Percentiles rank a stretch among this genome's conserved stretches.
Conservation (phyloP, 495 filamentous ascomycete genomes). For the Tuber microsphaerosporum region DNA sequence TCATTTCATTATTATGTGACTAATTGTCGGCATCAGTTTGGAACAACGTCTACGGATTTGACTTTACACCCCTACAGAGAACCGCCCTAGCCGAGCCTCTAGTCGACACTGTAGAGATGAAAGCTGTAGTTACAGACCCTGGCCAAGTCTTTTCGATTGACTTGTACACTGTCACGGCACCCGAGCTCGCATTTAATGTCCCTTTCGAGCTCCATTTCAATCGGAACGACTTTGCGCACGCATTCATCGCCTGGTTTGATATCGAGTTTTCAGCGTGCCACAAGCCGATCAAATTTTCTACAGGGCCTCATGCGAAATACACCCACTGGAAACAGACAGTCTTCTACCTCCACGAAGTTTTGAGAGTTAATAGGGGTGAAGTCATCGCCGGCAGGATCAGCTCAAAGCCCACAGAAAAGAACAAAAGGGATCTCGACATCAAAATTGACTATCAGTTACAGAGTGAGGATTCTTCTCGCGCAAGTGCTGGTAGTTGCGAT, state of each 20-base stretch:
- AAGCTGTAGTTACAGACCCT: slow-evolving; percentile 73
- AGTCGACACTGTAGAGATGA: slow-evolving; percentile 72
- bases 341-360: slow-evolving; percentile 75
- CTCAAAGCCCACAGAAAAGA: slow-evolving; percentile 86
- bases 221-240: slow-evolving; percentile 59
- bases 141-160: slow-evolving; percentile 69
- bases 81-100: slow-evolving; percentile 77
- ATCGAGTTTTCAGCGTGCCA: slow-evolving; percentile 62
- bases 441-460: slow-evolving; percentile 73
- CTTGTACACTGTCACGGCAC: slow-evolving; percentile 65
- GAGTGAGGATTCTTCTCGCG: slow-evolving; percentile 61
- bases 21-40: slow-evolving; percentile 56
- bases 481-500: slow-evolving; percentile 61
- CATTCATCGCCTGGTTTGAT: slow-evolving; percentile 73
- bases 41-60: slow-evolving; percentile 97
- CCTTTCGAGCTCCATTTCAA: slow-evolving; percentile 52
- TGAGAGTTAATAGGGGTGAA: slow-evolving; percentile 76
- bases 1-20: slow-evolving; percentile 5
- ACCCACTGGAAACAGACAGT: slow-evolving; percentile 95
- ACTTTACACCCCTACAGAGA: slow-evolving; percentile 82
- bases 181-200: slow-evolving; percentile 69
- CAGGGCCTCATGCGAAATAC: slow-evolving; percentile 82
- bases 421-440: slow-evolving; percentile 91
- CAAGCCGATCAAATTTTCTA: slow-evolving; percentile 61
- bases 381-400: slow-evolving; percentile 61